These are phyloP conservation scores for Talaromyces sp. DNA, from an alignment of 2,329 filamentous ascomycete species.

Conservation along the genomic window DNA sequence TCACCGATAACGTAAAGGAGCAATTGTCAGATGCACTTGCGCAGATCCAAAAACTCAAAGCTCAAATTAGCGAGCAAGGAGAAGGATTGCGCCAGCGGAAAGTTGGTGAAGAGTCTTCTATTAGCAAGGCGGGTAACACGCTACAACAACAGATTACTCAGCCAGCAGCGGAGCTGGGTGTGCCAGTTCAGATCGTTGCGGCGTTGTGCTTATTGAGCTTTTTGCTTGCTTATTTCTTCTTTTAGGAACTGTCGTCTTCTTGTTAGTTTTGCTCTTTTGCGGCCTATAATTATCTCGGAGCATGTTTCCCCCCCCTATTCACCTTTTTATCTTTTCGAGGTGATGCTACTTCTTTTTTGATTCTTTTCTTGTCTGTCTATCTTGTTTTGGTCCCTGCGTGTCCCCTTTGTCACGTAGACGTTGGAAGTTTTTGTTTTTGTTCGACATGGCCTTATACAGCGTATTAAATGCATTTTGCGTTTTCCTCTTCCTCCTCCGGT, in stretches of 20 bases:
- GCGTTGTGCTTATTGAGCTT: constrained; percentile 84
- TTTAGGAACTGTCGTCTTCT: constrained; percentile 53
- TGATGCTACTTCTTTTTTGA: neutral
- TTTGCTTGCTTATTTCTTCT: constrained; percentile 92
- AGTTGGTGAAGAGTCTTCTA: constrained; percentile 44
- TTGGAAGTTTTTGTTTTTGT: neutral
- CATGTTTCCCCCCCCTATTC: neutral
- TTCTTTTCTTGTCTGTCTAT: constrained; percentile 2
- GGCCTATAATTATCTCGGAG: constrained; percentile 10
- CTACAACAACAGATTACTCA: constrained; percentile 56
- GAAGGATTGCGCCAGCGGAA: constrained; percentile 75
- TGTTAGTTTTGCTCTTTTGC: neutral
- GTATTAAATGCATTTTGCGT: constrained; percentile 6
- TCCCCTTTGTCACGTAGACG: neutral
- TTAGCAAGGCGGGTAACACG: constrained; percentile 41
- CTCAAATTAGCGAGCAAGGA: constrained; percentile 58
- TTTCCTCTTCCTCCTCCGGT: constrained; percentile 22
- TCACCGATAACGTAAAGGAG: constrained; percentile 26
- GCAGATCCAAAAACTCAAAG: constrained; percentile 65
- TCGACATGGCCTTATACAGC: constrained; percentile 1
- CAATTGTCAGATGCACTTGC: constrained; percentile 74
- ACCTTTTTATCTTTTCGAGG: neutral
- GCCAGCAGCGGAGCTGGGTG: constrained; percentile 60
- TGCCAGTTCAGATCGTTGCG: constrained; percentile 82
- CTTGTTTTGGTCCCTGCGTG: neutral